Conservation (phyloP, 2,329 filamentous ascomycete genomes). For the Podosphaera leucotricha region DNA sequence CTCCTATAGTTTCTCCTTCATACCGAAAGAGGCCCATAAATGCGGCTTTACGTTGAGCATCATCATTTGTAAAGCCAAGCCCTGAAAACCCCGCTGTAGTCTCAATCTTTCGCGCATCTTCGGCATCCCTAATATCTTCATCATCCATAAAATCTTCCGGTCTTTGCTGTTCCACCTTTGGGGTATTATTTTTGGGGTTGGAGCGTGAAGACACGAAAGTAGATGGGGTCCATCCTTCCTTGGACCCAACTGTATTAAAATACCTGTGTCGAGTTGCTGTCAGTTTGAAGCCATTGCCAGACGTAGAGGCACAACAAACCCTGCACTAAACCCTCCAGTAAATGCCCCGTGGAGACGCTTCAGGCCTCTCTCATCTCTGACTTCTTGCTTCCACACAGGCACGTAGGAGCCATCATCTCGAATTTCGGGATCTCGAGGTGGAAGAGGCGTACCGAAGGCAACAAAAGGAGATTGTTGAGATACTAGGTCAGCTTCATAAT, state of each 20-base stretch:
- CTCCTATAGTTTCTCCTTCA: conserved; percentile 64
- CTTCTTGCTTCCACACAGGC: conserved; percentile 96
- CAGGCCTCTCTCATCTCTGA: conserved; percentile 73
- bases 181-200: conserved; percentile 46
- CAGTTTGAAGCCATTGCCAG: neutral
- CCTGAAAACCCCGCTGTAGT: conserved; percentile 53
- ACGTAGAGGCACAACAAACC: conserved; percentile 29
- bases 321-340: conserved; percentile 88
- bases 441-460: conserved; percentile 64
- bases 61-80: conserved; percentile 41
- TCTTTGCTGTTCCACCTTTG: conserved; percentile 31
- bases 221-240: conserved; percentile 89
- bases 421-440: conserved; percentile 47
- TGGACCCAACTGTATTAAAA: conserved; percentile 94
- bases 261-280: conserved; percentile 33
- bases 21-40: conserved; percentile 50
- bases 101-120: conserved; percentile 51
- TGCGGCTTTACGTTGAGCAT: conserved; percentile 23
- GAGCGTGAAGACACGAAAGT: conserved; percentile 77
- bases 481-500: conserved; percentile 53
- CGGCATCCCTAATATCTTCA: conserved; percentile 72
- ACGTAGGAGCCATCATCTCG: conserved; percentile 83
- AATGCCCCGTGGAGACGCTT: conserved; percentile 90
- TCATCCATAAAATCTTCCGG: conserved; percentile 96
- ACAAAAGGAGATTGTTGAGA: conserved; percentile 49